Conservation (phyloP, 75 land plant species). For the Picea glauca region DNA sequence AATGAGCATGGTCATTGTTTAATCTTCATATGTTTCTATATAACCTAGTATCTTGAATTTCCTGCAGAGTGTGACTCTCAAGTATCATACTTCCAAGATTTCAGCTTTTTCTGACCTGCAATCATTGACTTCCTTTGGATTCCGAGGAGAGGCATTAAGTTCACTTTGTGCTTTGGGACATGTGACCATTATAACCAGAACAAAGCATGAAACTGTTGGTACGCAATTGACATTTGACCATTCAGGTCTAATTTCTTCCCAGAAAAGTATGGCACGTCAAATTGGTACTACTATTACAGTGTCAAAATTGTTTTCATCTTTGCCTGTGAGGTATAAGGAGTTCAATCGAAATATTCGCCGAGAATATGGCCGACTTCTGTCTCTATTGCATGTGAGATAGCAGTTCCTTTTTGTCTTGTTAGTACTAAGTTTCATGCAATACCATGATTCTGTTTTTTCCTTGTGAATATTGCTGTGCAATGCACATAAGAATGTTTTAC, state of each 20-base stretch:
- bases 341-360: slow-evolving; percentile 84
- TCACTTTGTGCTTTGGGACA: slow-evolving; percentile 80
- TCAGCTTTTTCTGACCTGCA: slow-evolving; percentile 83
- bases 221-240: slow-evolving; percentile 73
- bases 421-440: background rate
- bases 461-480: background rate
- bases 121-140: slow-evolving; percentile 77
- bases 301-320: slow-evolving; percentile 65
- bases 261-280: slow-evolving; percentile 79
- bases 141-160: slow-evolving; percentile 95
- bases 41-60: slow-evolving; percentile 2
- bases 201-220: slow-evolving; percentile 66
- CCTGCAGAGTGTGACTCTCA: slow-evolving; percentile 79
- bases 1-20: background rate
- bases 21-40: background rate
- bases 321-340: slow-evolving; percentile 90
- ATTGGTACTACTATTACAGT: slow-evolving; percentile 90
- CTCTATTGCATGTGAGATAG: slow-evolving; percentile 77
- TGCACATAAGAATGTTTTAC: too few relatives aligned
- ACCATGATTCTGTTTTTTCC: background rate
- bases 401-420: slow-evolving; percentile 2
- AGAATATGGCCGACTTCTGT: slow-evolving; percentile 81
- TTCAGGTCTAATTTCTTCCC: slow-evolving; percentile 55
- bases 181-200: slow-evolving; percentile 75
- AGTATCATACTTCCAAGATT: slow-evolving; percentile 92